A percentile compares a stretch with the other conserved stretches of the same genome.
Evolutionary conservation across 2,329 filamentous ascomycete species (phyloP).

Genomic region (Talaromyces funiculosus): DNA sequence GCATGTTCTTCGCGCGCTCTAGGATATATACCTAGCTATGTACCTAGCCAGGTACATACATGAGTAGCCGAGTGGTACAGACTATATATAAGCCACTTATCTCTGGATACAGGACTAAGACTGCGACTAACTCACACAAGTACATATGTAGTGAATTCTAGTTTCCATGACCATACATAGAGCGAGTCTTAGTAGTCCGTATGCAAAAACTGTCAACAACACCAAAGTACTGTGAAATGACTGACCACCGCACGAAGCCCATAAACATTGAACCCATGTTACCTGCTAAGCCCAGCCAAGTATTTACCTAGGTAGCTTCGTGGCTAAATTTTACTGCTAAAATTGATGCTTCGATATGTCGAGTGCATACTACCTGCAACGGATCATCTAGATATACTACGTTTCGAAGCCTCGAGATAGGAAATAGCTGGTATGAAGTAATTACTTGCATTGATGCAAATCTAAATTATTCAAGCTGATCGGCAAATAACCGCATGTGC

Average conservation of each 20-base stretch:
- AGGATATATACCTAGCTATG: background rate
- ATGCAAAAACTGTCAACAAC: too few species aligned
- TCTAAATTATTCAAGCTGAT: conserved; percentile 15
- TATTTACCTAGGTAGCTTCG: background rate
- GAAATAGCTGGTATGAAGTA: background rate
- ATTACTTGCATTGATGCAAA: conserved; percentile 4
- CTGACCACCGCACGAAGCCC: too few species aligned
- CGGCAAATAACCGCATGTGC: conserved; percentile 16
- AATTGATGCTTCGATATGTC: background rate
- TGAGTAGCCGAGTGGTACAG: conserved; percentile 1
- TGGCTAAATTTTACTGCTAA: background rate
- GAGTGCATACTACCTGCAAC: background rate
- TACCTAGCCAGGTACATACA: background rate
- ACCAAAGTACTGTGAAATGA: background rate
- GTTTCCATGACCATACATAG: background rate
- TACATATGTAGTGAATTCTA: background rate
- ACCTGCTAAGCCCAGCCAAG: background rate
- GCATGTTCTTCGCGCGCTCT: conserved; percentile 35
- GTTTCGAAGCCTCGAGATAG: background rate
- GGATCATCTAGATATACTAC: background rate
- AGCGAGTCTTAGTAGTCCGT: too few species aligned
- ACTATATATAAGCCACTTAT: background rate
- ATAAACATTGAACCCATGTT: too few species aligned
- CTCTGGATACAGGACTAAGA: background rate
- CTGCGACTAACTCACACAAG: background rate